Evolutionary conservation across 306 rosid genomes (phyloP).

Genomic region (Morella rubra): DNA sequence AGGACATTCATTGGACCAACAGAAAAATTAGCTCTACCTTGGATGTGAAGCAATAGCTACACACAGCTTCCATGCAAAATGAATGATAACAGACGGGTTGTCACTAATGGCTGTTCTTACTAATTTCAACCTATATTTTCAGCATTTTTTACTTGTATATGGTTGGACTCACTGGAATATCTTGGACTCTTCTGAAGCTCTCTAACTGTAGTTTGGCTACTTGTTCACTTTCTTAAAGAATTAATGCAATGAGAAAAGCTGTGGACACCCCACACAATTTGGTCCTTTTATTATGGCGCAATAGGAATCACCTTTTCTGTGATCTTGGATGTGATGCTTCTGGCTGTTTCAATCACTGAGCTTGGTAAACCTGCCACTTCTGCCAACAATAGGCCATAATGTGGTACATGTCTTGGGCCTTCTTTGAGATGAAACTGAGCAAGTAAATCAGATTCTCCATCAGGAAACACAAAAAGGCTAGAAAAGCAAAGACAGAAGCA

Average conservation of each 20-base stretch:
- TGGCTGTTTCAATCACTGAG: conserved; percentile 79
- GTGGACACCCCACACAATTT: background rate
- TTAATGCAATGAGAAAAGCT: background rate
- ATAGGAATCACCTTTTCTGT: conserved; percentile 55
- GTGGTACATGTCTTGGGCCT: conserved; percentile 81
- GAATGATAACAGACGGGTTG: background rate
- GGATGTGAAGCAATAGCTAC: background rate
- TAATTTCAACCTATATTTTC: background rate
- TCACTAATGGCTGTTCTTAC: background rate
- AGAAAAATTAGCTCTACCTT: background rate
- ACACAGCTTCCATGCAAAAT: background rate
- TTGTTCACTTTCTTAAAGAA: background rate
- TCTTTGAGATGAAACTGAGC: conserved; percentile 80
- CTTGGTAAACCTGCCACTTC: conserved; percentile 91
- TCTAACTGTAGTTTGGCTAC: background rate
- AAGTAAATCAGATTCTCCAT: conserved; percentile 29
- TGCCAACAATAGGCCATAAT: conserved; percentile 86
- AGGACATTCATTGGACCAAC: background rate
- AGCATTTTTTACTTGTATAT: background rate
- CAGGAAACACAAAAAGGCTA: conserved; percentile 1
- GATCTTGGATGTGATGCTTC: conserved; percentile 78
- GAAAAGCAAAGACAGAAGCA: conserved; percentile 5
- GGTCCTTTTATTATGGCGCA: background rate
- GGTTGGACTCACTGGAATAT: background rate
- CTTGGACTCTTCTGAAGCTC: background rate